phyloP scores from a whole-genome alignment of 1,284 basidiomycete species.

The Mycena citricolor region DNA sequence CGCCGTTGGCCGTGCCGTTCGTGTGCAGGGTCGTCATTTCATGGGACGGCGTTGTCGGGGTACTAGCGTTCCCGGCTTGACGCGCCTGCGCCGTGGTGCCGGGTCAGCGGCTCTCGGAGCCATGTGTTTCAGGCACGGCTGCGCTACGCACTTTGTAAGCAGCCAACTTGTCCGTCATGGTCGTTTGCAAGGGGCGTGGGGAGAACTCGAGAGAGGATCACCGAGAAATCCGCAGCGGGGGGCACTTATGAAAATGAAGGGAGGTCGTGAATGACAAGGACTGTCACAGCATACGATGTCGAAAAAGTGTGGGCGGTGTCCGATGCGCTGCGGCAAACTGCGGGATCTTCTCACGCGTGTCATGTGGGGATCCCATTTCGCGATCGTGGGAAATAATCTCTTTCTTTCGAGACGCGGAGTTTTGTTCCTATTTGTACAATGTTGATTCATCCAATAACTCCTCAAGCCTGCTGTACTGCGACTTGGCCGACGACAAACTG shows the following conservation, averaged over 20 bases:
- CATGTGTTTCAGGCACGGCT: neutral
- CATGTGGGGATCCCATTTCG: no score
- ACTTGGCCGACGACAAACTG: constrained; percentile 29
- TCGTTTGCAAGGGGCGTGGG: no score
- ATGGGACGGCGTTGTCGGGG: constrained; percentile 6
- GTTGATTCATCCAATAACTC: no score
- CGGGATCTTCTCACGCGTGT: no score
- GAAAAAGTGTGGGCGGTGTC: no score
- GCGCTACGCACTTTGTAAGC: neutral
- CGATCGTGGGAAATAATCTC: no score
- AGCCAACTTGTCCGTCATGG: constrained; percentile 1
- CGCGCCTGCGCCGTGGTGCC: constrained; percentile 7
- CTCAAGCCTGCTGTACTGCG: constrained; percentile 10
- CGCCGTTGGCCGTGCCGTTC: neutral
- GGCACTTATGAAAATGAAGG: constrained; percentile 3
- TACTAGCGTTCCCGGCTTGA: neutral
- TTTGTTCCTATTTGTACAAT: no score
- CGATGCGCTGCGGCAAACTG: no score
- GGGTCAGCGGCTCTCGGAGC: neutral
- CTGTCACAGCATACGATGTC: no score
- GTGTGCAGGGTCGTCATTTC: constrained; percentile 12
- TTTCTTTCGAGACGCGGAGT: no score
- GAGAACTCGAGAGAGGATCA: neutral
- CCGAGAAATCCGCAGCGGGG: neutral
- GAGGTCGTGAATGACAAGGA: neutral